Percentiles rank a stretch among this genome's conserved stretches.
These are phyloP conservation scores for Coemansia sp. DNA, from an alignment of 192 early-diverging fungal genomes.

Conservation along the genomic window DNA sequence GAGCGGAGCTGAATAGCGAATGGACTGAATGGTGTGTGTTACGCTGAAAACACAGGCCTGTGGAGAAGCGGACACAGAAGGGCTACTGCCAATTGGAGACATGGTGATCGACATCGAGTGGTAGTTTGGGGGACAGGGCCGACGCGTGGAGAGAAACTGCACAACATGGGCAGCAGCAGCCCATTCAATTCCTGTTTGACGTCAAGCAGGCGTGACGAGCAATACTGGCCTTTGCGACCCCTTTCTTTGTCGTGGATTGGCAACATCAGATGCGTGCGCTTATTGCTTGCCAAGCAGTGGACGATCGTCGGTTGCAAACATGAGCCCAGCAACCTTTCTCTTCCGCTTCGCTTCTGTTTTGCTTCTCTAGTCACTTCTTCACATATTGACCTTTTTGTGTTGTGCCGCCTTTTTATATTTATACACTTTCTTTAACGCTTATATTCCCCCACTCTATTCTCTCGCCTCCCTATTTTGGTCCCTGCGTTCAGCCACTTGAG, in stretches of 20 bases:
- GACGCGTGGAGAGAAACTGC: neutral
- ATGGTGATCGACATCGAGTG: neutral
- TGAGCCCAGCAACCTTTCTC: neutral
- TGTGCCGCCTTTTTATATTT: neutral
- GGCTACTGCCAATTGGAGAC: neutral
- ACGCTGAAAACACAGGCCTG: neutral
- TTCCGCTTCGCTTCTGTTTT: slow-evolving; percentile 9
- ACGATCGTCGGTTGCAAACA: slow-evolving; percentile 12
- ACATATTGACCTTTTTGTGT: neutral
- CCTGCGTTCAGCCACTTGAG: slow-evolving; percentile 6
- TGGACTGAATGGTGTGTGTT: neutral
- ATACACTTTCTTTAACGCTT: neutral
- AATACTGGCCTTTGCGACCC: neutral
- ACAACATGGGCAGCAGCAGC: neutral
- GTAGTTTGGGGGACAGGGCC: slow-evolving; percentile 9
- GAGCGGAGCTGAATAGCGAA: slow-evolving; percentile 1
- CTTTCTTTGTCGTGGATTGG: slow-evolving; percentile 2
- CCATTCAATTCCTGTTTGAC: neutral
- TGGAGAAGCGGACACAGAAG: slow-evolving; percentile 1
- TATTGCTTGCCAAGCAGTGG: neutral
- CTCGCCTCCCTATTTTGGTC: slow-evolving; percentile 7
- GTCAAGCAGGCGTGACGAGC: neutral
- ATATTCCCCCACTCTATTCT: neutral
- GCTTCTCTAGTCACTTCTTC: slow-evolving; percentile 3
- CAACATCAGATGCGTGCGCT: neutral